These are phyloP conservation scores for Epichloe typhina DNA, from an alignment of 2,329 filamentous ascomycete species.

Conservation along the genomic window DNA sequence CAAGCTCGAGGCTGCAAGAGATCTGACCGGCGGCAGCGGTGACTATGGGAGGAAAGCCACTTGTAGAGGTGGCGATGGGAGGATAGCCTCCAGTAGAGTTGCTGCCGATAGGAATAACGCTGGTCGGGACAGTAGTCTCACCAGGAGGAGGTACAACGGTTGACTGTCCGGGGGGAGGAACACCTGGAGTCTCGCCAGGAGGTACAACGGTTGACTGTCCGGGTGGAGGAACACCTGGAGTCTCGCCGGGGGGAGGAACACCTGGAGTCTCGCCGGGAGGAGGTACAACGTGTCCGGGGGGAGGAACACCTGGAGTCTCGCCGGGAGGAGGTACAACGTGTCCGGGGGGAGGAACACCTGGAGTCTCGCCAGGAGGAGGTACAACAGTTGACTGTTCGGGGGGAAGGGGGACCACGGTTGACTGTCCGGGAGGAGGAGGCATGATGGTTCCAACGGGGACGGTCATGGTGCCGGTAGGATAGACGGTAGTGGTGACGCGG, in stretches of 20 bases:
- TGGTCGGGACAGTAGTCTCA: not conserved
- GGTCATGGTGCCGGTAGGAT: constrained; percentile 19
- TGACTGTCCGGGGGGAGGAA: not conserved
- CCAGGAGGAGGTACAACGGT: not conserved
- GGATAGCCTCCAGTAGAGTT: not conserved
- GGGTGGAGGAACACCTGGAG: too few species aligned
- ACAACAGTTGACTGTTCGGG: too few species aligned
- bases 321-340: not conserved
- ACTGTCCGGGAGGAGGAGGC: not conserved
- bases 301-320: not conserved
- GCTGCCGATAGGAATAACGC: not conserved
- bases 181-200: too few species aligned
- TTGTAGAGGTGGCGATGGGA: not conserved
- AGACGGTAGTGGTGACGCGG: constrained; percentile 16
- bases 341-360: not conserved
- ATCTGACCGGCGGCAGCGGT: constrained; percentile 21
- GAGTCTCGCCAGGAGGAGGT: not conserved
- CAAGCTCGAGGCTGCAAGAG: constrained; percentile 15
- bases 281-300: too few species aligned
- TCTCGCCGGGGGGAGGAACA: too few species aligned
- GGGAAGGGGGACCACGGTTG: not conserved
- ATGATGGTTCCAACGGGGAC: constrained; percentile 5
- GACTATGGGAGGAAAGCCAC: constrained; percentile 10
- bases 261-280: too few species aligned
- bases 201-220: not conserved